phyloP scores from a whole-genome alignment of 2,329 filamentous ascomycete genomes.

The Trichoderma polysporum region DNA sequence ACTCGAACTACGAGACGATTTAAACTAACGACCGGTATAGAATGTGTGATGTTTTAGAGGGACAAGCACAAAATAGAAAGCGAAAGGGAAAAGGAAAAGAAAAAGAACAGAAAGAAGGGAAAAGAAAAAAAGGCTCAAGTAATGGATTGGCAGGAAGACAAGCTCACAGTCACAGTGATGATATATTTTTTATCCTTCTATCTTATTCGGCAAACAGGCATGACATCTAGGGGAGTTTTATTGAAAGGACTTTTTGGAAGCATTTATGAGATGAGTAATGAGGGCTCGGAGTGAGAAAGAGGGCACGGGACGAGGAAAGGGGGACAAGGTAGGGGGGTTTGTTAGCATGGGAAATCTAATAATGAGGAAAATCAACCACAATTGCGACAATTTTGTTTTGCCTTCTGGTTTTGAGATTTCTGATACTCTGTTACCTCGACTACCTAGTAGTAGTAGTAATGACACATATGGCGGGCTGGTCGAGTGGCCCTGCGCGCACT shows the following conservation, averaged over 20 bases:
- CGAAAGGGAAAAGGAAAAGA: neutral
- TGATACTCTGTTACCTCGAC: neutral
- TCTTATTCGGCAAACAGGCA: neutral
- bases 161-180: neutral
- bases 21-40: slow-evolving; percentile 9
- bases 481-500: neutral
- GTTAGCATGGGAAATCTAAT: neutral
- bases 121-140: neutral
- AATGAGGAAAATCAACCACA: neutral
- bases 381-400: neutral
- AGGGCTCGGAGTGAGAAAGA: neutral
- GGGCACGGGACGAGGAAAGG: neutral
- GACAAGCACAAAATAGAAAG: neutral
- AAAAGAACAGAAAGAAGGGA: neutral
- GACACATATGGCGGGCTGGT: neutral
- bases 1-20: slow-evolving; percentile 47
- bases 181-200: neutral
- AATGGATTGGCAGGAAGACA: neutral
- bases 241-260: neutral
- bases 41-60: slow-evolving; percentile 3
- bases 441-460: neutral
- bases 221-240: neutral
- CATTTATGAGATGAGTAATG: neutral
- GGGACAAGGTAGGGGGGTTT: neutral
- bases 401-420: neutral